Evolutionary conservation across 176 grass and related monocot species (phyloP), one percentile per base, ranked within the genome.

Genomic region (Oryza glumipatula): DNA sequence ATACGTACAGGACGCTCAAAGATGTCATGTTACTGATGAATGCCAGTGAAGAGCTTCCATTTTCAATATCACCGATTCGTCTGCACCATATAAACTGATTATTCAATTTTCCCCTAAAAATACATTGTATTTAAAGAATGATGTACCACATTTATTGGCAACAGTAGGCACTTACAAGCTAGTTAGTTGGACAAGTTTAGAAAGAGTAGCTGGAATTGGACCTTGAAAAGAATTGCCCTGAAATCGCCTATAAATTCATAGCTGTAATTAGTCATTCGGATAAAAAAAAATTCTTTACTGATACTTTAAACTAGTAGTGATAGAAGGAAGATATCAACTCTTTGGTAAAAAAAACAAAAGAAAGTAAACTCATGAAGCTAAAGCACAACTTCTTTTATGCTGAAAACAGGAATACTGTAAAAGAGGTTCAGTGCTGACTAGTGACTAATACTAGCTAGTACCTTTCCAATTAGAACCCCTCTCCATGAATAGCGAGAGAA

Each of bases 211-310:
- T 45, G 93, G 96, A 89, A 98, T 70, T 58, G 93, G 88, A 76
- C 93, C 96, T 89, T 93, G 65, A 68, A 98, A 95, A 54, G 87
- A 92, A 87, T 92, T 98, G 2, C 96, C 96, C 81, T 98, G 93
- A 75, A 98, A 90, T 69, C 89, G 76, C 86, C 93, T 98, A 69
- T 43, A 84, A 76, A 80, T 82, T 60, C 24, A 85, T 64, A 78
- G 1, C 14, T 60, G 9, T 4, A 19, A 9, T 83, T 52, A 43
- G 48, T 36, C 35, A 72, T 61, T 63, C 7, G 11, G n/a, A 78
- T 15, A 73, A 36, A 5, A 68, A 73, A 36, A 3, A 68, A 33
- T 78, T 88, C 4, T 56, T 73, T 63, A 79, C 14, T n/a, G 13
- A 67, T 78, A 68, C 11, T 46, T 72, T 54, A 65, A 9, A 44